These are phyloP conservation scores for Phtheirospermum japonicum DNA, from an alignment of 257 asterid genomes.

Conservation along the genomic window DNA sequence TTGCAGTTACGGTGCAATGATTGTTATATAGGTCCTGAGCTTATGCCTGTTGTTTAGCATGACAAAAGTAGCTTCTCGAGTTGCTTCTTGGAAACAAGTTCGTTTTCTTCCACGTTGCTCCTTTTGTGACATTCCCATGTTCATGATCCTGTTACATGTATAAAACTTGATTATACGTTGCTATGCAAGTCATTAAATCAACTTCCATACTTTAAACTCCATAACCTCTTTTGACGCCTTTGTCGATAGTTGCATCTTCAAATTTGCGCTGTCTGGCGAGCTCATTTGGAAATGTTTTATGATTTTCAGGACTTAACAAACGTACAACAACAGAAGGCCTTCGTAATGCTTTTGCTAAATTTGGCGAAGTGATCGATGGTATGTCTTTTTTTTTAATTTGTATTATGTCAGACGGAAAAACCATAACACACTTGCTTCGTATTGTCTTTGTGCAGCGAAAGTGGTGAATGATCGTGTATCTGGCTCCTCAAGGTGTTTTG, in stretches of 20 bases:
- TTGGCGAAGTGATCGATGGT: slow-evolving; percentile 77
- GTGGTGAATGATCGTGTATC: slow-evolving; percentile 76
- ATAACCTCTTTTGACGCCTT: not conserved
- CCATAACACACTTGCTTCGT: not conserved
- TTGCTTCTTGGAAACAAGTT: not conserved
- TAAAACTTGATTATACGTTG: not conserved
- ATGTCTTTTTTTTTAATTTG: slow-evolving; percentile 3
- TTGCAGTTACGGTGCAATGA: too few species aligned
- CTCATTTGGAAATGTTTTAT: slow-evolving; percentile 22
- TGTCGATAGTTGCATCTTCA: not conserved
- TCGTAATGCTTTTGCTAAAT: slow-evolving; percentile 62
- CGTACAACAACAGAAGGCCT: slow-evolving; percentile 88
- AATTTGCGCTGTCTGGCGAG: not conserved
- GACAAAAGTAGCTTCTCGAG: not conserved
- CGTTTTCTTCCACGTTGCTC: not conserved
- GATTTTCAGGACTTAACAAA: slow-evolving; percentile 78
- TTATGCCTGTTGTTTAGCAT: not conserved
- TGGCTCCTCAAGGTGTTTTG: slow-evolving; percentile 90
- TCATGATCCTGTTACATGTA: slow-evolving; percentile 12
- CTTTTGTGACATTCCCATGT: not conserved
- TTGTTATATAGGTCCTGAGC: too few species aligned
- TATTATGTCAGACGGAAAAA: not conserved
- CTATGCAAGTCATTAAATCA: not conserved
- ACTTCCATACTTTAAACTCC: not conserved
- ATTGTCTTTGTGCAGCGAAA: slow-evolving; percentile 55